Percentiles rank a stretch among this genome's conserved stretches.
phyloP scores from a whole-genome alignment of 2,329 filamentous ascomycete species.

The Pseudogymnoascus sp. region DNA sequence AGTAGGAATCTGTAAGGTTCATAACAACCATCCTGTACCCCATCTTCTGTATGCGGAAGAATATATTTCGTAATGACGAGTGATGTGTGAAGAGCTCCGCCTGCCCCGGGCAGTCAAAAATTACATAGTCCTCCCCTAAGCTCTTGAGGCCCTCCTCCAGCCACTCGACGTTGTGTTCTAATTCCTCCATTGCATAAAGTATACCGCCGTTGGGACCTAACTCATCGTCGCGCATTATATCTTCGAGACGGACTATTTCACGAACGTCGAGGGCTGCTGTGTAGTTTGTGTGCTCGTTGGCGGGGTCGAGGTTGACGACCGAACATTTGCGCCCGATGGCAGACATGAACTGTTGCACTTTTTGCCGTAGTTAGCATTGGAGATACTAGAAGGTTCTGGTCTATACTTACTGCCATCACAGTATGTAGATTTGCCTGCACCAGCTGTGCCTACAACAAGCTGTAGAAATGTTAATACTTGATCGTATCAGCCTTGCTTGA shows the following conservation, averaged over 20 bases:
- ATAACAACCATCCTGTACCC: conserved; percentile 92
- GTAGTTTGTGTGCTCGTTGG: conserved; percentile 89
- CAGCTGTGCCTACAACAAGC: conserved; percentile 87
- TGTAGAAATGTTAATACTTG: conserved; percentile 36
- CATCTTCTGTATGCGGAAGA: conserved; percentile 81
- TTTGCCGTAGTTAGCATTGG: conserved; percentile 11
- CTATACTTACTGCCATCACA: conserved; percentile 75
- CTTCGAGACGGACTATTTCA: conserved; percentile 79
- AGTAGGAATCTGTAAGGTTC: conserved; percentile 90
- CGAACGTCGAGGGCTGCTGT: conserved; percentile 86
- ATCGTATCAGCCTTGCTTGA: not conserved
- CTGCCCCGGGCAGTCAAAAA: conserved; percentile 96
- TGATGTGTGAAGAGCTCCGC: conserved; percentile 97
- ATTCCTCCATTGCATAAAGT: conserved; percentile 87
- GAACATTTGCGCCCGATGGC: conserved; percentile 93
- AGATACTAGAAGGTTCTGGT: not conserved
- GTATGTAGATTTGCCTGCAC: conserved; percentile 93
- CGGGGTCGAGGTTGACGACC: conserved; percentile 92
- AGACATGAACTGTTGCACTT: conserved; percentile 93
- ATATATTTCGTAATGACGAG: conserved; percentile 82
- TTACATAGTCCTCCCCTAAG: conserved; percentile 80
- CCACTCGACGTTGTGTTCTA: conserved; percentile 93
- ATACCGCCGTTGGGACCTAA: conserved; percentile 90
- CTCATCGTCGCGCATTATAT: conserved; percentile 87
- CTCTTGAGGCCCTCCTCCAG: conserved; percentile 72